Percentiles rank a stretch among this genome's conserved stretches.
Conservation (phyloP, 106 monocot species). For the Acorus gramineus region DNA sequence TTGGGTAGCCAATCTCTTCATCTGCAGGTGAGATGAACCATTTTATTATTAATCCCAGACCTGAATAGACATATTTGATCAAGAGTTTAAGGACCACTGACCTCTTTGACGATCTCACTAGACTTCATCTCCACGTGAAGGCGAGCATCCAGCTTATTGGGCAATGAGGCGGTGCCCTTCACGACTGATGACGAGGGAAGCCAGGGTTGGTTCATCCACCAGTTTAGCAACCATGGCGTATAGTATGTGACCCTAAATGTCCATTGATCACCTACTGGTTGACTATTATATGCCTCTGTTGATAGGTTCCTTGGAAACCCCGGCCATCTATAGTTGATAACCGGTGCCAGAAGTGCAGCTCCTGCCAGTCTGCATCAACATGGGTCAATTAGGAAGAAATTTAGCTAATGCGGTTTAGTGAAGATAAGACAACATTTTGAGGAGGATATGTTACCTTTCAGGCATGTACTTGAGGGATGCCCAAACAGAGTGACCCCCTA, state of each 20-base stretch:
- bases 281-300: slow-evolving; percentile 22
- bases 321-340: slow-evolving; percentile 64
- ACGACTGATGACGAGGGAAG: slow-evolving; percentile 55
- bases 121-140: slow-evolving; percentile 7
- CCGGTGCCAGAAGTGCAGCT: slow-evolving; percentile 48
- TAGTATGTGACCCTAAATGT: slow-evolving; percentile 46
- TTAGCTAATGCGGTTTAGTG: too few relatives aligned
- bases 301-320: slow-evolving; percentile 35
- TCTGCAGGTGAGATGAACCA: slow-evolving; percentile 13
- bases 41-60: not conserved
- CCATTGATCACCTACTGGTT: slow-evolving; percentile 57
- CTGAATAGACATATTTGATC: too few relatives aligned
- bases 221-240: slow-evolving; percentile 57
- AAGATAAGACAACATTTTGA: too few relatives aligned
- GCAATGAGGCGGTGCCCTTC: slow-evolving; percentile 30
- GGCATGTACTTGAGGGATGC: slow-evolving; percentile 68
- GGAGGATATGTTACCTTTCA: slow-evolving; percentile 26
- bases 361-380: slow-evolving; percentile 42
- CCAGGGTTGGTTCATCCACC: slow-evolving; percentile 75
- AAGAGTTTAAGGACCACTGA: slow-evolving; percentile 1
- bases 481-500: slow-evolving; percentile 72
- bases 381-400: not conserved
- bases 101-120: slow-evolving; percentile 23
- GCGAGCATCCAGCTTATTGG: slow-evolving; percentile 37
- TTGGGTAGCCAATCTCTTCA: slow-evolving; percentile 41